Evolutionary conservation across 306 rosid species (phyloP).

Genomic region (Alnus glutinosa): DNA sequence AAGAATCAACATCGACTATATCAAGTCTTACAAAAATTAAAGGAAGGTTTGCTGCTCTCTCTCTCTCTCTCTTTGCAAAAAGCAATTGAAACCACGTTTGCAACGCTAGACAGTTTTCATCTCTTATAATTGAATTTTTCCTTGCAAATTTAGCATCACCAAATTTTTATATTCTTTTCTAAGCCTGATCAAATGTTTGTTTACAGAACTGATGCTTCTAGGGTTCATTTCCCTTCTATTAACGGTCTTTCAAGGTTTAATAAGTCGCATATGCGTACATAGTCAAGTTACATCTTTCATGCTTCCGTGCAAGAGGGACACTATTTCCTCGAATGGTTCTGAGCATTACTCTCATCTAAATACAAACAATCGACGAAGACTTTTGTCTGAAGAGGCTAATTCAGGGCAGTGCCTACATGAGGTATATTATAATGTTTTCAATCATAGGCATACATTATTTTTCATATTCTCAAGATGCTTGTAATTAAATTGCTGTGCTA

Average conservation of each 20-base stretch:
- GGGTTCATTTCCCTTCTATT: slow-evolving; percentile 91
- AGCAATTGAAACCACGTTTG: background rate
- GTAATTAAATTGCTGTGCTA: background rate
- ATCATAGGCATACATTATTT: background rate
- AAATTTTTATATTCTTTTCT: slow-evolving; percentile 8
- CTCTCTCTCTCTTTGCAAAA: background rate
- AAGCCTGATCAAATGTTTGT: slow-evolving; percentile 26
- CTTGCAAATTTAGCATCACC: background rate
- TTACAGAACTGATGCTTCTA: slow-evolving; percentile 86
- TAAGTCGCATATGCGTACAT: slow-evolving; percentile 64
- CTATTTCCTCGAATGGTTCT: slow-evolving; percentile 24
- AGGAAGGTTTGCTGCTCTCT: slow-evolving; percentile 58
- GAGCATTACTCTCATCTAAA: slow-evolving; percentile 36
- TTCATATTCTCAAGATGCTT: background rate
- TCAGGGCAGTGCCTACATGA: slow-evolving; percentile 37
- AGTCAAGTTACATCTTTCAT: slow-evolving; percentile 46
- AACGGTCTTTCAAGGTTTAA: slow-evolving; percentile 62
- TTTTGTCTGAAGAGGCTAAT: slow-evolving; percentile 43
- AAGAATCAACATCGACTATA: slow-evolving; percentile 43
- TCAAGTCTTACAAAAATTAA: slow-evolving; percentile 64
- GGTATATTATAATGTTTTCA: slow-evolving; percentile 29
- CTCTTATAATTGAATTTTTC: background rate
- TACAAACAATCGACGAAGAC: slow-evolving; percentile 48
- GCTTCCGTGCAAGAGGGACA: slow-evolving; percentile 83
- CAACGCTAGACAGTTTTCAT: background rate